Evolutionary conservation across 2,329 filamentous ascomycete species (phyloP).

Genomic region (Setomelanomma holmii): DNA sequence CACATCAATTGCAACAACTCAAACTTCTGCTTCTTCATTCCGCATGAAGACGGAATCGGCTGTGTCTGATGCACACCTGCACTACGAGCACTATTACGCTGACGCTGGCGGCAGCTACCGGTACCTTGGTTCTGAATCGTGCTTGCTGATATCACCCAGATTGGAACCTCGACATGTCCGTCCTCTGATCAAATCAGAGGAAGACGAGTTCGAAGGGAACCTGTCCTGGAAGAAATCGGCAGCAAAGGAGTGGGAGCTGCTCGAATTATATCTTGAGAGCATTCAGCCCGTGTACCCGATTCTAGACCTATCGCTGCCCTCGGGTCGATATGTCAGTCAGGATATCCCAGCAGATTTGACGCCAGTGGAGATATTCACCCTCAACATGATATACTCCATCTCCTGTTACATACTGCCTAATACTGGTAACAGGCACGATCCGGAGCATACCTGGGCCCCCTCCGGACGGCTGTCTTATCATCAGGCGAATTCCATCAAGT

Average conservation of each 20-base stretch:
- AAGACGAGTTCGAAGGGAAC: conserved; percentile 29
- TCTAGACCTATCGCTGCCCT: conserved; percentile 29
- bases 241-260: conserved; percentile 36
- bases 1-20: conserved; percentile 19
- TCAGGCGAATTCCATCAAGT: conserved; percentile 38
- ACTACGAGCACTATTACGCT: conserved; percentile 45
- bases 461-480: conserved; percentile 38
- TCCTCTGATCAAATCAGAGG: conserved; percentile 23
- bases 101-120: conserved; percentile 42
- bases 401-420: conserved; percentile 41
- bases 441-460: conserved; percentile 28
- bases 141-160: conserved; percentile 41
- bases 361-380: conserved; percentile 34
- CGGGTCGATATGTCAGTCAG: conserved; percentile 26
- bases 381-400: conserved; percentile 48
- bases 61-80: conserved; percentile 16
- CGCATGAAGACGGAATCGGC: conserved; percentile 21
- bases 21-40: conserved; percentile 10
- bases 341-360: conserved; percentile 32
- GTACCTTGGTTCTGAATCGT: conserved; percentile 45
- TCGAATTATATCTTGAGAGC: conserved; percentile 37
- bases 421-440: conserved; percentile 28
- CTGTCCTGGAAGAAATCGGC: conserved; percentile 31
- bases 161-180: conserved; percentile 25
- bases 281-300: conserved; percentile 42